Base-by-base conservation (phyloP, 2,329 filamentous ascomycete genomes). In the Hypoxylon sp. region DNA sequence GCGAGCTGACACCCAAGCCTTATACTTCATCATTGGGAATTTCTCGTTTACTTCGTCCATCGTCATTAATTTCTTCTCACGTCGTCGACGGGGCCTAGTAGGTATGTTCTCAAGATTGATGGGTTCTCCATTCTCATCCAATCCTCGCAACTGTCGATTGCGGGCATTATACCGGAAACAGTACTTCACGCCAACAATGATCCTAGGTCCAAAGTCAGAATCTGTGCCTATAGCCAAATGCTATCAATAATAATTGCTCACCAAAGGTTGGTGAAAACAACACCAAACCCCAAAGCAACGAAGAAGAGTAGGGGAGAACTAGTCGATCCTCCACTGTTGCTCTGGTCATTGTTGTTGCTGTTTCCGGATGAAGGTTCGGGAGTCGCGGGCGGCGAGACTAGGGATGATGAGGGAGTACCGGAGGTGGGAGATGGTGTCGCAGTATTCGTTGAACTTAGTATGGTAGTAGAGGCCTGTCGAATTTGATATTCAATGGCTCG, bases 21-120 rank as follows among this genome's bases (percentile, higher is more conserved):
- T 98, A 87, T 99, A 99, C 81, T 98, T 98, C 74, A 90, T 90
- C 82, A 98, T 89, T 0, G 96, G 95, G 75, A 99, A 99, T 74
- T 97, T 93, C 73, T 97, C 94, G 78, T 99, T 98, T 69, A 99
- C 96, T 81, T 99, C 96, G 68, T 99, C 96, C 90, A 98, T 98
- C 1, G 92, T 93, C 96, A 99, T 98, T 73, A 99, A 81, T 80
- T 98, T 99, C 89, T 99, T 99, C 81, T 99, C 96, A 65, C 94
- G 89, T 71, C 95, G 89, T 75, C 95, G 88, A 63, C 96, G 89
- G 55, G 93, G 91, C 66, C 93, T 84, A 14, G 79, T 81, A 63
- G 93, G 93, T 87, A 98, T 94, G 63, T 91, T 87, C 64, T 94
- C 88, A 71, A 99, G 84, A 69, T 94, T 94, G 76, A 99, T 97